phyloP scores from a whole-genome alignment of 257 asterid genomes.

The Paulownia fortunei region DNA sequence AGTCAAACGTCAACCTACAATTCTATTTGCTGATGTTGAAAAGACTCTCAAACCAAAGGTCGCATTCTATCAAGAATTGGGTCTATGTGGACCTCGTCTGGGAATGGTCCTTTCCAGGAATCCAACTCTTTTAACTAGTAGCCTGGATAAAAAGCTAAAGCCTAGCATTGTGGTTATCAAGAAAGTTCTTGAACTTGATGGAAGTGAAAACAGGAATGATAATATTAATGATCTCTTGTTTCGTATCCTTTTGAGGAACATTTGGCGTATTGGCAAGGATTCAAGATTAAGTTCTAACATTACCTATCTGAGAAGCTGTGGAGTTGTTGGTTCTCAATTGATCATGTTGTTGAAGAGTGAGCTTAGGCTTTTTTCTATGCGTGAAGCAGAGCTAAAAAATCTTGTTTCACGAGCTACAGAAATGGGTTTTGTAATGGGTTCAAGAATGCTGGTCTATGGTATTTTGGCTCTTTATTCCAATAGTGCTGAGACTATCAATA shows the following conservation, averaged over 20 bases:
- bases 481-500: conserved; percentile 22
- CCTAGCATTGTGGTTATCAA: conserved; percentile 38
- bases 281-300: conserved; percentile 14
- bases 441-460: conserved; percentile 29
- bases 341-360: conserved; percentile 13
- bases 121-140: conserved; percentile 27
- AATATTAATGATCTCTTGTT: not conserved
- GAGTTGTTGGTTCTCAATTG: conserved; percentile 30
- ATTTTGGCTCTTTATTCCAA: not conserved
- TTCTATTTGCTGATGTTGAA: conserved; percentile 35
- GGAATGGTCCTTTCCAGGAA: conserved; percentile 40
- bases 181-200: conserved; percentile 27
- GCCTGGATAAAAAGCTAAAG: conserved; percentile 38
- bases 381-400: conserved; percentile 10
- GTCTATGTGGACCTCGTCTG: conserved; percentile 34
- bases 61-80: conserved; percentile 39
- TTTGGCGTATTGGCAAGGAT: not conserved
- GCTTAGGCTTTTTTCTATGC: not conserved
- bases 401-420: conserved; percentile 17
- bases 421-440: conserved; percentile 27
- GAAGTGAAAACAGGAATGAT: not conserved
- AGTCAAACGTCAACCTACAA: conserved; percentile 8
- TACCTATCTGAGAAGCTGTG: conserved; percentile 12
- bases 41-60: conserved; percentile 43
- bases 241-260: conserved; percentile 15